Evolutionary conservation across 306 rosid species (phyloP), one percentile per base, ranked within the genome.

Genomic region (Cicer cuneatum): DNA sequence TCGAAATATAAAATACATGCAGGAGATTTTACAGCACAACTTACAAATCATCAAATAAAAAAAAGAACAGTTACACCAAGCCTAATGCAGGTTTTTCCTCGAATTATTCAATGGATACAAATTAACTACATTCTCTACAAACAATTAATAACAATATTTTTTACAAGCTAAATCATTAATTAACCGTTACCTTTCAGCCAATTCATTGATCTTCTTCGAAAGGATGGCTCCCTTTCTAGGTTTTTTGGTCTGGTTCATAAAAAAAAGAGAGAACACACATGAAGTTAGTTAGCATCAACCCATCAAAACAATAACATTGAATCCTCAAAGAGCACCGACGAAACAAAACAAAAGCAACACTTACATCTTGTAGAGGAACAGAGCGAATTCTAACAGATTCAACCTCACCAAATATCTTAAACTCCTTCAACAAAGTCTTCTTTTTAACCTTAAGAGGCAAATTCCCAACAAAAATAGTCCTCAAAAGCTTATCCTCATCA

Each of bases 311-410:
- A 3, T 3, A 8, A 39, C 13, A 65, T 10, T 5, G 6, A 59
- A 61, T 14, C 21, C 29, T 16, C 4, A 51, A 51, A 52, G 10
- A 15, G 41, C 35, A 33, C 49, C 6, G 46, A 33, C 48, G 4
- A 52, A 58, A 53, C 1, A 11, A 18, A 48, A 62, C 6, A 37
- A 69, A n/a, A 40, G 35, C 14, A 81, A 76, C 2, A 86, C 98
- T 81, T 84, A 94, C 99, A 81, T 94, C 96, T 59, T 83, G 68
- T 46, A 94, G 24, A 2, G 97, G 97, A 54, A 94, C 89, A n/a
- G 97, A 94, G 5, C 99, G 97, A 77, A 92, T 82, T 87, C 99
- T 94, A 58, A 94, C 93, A 18, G 97, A 92, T 58, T 94, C 96
- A 21, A 94, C 90, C 83, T 94, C 99, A 9, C 97, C 99, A 78